phyloP scores from a whole-genome alignment of 2,329 filamentous ascomycete species.

The Falciphora oryzae region DNA sequence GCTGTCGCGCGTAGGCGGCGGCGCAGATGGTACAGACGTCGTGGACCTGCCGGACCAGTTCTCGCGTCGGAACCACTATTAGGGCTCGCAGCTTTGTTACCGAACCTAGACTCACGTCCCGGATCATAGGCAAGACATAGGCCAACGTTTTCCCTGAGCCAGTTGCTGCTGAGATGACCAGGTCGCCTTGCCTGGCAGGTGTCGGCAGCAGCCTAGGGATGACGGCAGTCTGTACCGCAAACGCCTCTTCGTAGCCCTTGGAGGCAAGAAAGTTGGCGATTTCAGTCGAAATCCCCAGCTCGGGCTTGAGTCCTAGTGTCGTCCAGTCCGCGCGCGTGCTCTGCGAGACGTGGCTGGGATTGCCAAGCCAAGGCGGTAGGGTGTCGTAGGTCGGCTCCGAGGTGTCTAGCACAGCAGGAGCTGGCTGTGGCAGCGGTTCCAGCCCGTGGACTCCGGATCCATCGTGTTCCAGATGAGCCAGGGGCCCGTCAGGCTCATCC shows the following conservation, averaged over 20 bases:
- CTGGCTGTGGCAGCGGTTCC: constrained; percentile 75
- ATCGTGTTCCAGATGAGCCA: constrained; percentile 3
- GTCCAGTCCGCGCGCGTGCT: constrained; percentile 55
- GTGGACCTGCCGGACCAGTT: constrained; percentile 81
- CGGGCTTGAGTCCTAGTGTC: constrained; percentile 18
- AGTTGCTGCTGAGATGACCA: constrained; percentile 88
- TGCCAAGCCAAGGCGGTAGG: constrained; percentile 73
- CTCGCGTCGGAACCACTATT: constrained; percentile 84
- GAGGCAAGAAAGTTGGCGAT: constrained; percentile 56
- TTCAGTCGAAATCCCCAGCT: constrained; percentile 56
- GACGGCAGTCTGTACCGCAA: constrained; percentile 74
- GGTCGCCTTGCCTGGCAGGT: constrained; percentile 61
- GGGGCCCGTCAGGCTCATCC: constrained; percentile 20
- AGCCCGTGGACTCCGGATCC: constrained; percentile 58
- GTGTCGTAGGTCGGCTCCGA: constrained; percentile 67
- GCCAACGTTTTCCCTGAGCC: constrained; percentile 94
- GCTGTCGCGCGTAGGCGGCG: constrained; percentile 48
- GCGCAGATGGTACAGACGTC: constrained; percentile 72
- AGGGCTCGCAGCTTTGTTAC: constrained; percentile 69
- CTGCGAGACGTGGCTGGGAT: constrained; percentile 63
- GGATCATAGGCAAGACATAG: constrained; percentile 81
- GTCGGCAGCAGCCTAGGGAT: constrained; percentile 73
- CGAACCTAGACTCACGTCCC: constrained; percentile 60
- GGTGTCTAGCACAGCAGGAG: constrained; percentile 49
- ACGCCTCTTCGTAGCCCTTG: constrained; percentile 65